Evolutionary conservation across 192 early-diverging fungal species (phyloP), one percentile per base, ranked within the genome.

Genomic region (Entomortierella lignicola): DNA sequence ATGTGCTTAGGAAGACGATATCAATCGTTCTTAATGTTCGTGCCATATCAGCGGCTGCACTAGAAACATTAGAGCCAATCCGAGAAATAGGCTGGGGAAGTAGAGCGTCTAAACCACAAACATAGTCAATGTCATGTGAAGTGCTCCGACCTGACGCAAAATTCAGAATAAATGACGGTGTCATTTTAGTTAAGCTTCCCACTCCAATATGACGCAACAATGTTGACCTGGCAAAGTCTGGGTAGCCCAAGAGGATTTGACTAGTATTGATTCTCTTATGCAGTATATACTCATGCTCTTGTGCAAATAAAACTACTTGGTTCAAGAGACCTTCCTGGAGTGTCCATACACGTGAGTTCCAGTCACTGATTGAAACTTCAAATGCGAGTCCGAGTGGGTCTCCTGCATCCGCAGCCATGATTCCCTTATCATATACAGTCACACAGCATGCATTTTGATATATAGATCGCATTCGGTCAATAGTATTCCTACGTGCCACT

Each of bases 281-380:
- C 11, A 15, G 56, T 15, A 59, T 59, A 32, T 59, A 59, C 15
- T 59, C 18, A 27, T 25, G 29, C 23, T 59, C 20, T 32, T 59
- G 56, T 20, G 34, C 56, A 59, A 37, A 59, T 41, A 59, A 10
- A 37, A 59, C 34, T 27, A 7, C n/a, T 20, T 29, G 6, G 29
- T 59, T 59, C 23, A 59, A 23, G 32, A 41, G 21, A 11, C 56
- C 56, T 59, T 59, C 56, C 56, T 59, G 56, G 32, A 59, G 56
- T 41, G 56, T 59, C 56, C 56, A 59, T 29, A 41, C 56, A 41
- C 56, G 56, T 37, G 56, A 59, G 56, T 59, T 59, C 56, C 56
- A 59, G 56, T 59, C 56, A n/a, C 56, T 59, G 32, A 59, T 59
- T 32, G 56, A 34, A 20, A 59, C 56, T 41, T 39, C 56, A 23